Base-by-base conservation (phyloP, 2,329 filamentous ascomycete genomes). In the Onygenales sp. region DNA sequence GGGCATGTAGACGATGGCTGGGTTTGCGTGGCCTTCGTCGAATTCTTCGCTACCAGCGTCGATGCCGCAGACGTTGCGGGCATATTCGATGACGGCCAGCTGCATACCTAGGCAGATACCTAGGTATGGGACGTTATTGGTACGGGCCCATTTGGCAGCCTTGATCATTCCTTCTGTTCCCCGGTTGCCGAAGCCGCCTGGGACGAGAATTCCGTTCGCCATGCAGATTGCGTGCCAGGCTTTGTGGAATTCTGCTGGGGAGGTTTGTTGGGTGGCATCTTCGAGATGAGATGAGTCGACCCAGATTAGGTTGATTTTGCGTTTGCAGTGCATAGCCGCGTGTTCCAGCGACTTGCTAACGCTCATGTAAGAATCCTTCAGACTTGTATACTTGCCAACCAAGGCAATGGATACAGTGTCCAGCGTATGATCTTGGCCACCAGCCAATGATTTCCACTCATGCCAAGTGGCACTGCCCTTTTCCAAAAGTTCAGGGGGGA, bases 21-120 rank as follows among this genome's bases (percentile, higher is more conserved):
- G 82, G 64, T 90, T 77, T 47, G 82, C 74, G n/a, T 83, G 79
- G 13, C 67, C 54, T 8, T 70, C 67, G 52, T 80, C 69, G 58
- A 84, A 77, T 59, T 85, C 82, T 52, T 75, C 75, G 5, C 76
- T 80, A 4, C 75, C 76, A 1, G 81, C 81, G 43, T 75, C 70
- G 57, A 90, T 77, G 32, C 80, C 81, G 70, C 83, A 87, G 1
- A 92, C 75, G 59, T 88, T 84, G 42, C 90, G 83, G 1, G 90
- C 89, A 61, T 83, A 88, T 70, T 97, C 91, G 60, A 96, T 86
- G 46, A 95, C 89, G 17, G 92, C 90, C 46, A 95, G 80, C 69
- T 97, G 93, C 84, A 95, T 89, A 54, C 90, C 90, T 21, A 96
- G 76, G 67, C 92, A 96, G 58, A 97, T 86, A 55, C 93, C 93